phyloP scores from a whole-genome alignment of 345 rosid species.

The sweet orange (Citrus sinensis) region DNA sequence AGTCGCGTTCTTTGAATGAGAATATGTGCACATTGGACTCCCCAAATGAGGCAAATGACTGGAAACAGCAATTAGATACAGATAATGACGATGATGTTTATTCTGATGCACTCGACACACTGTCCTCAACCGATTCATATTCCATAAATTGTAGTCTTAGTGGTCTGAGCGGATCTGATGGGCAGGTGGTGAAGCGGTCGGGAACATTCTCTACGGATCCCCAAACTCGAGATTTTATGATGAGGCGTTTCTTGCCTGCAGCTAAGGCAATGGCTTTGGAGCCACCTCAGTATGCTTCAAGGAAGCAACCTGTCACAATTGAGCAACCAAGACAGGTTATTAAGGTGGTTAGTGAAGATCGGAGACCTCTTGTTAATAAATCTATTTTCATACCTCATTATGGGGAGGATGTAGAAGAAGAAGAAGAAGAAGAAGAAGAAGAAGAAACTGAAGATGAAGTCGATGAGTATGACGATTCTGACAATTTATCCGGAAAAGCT shows the following conservation, averaged over 20 bases:
- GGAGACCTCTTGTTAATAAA: slow-evolving; percentile 27
- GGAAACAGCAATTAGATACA: slow-evolving; percentile 21
- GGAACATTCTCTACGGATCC: slow-evolving; percentile 48
- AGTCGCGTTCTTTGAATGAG: slow-evolving; percentile 2
- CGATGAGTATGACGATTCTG: slow-evolving; percentile 33
- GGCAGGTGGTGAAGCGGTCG: slow-evolving; percentile 34
- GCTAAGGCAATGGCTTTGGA: slow-evolving; percentile 91
- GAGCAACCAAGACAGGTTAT: slow-evolving; percentile 50
- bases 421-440: slow-evolving; percentile 38
- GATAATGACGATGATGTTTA: slow-evolving; percentile 52
- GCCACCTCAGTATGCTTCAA: slow-evolving; percentile 59
- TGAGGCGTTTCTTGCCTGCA: slow-evolving; percentile 93
- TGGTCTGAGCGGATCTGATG: slow-evolving; percentile 57
- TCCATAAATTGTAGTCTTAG: slow-evolving; percentile 55
- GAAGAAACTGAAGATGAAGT: slow-evolving; percentile 44
- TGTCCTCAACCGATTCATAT: slow-evolving; percentile 50
- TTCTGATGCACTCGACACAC: slow-evolving; percentile 72
- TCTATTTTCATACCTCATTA: slow-evolving; percentile 27
- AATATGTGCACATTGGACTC: slow-evolving; percentile 17
- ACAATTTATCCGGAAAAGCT: slow-evolving; percentile 50
- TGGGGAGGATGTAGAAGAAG: slow-evolving; percentile 31
- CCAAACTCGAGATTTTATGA: slow-evolving; percentile 74
- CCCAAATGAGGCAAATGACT: slow-evolving; percentile 21
- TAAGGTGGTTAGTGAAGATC: slow-evolving; percentile 28
- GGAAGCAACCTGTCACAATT: slow-evolving; percentile 42